Conservation (phyloP, 2,329 filamentous ascomycete genomes). For the Cadophora gregata region DNA sequence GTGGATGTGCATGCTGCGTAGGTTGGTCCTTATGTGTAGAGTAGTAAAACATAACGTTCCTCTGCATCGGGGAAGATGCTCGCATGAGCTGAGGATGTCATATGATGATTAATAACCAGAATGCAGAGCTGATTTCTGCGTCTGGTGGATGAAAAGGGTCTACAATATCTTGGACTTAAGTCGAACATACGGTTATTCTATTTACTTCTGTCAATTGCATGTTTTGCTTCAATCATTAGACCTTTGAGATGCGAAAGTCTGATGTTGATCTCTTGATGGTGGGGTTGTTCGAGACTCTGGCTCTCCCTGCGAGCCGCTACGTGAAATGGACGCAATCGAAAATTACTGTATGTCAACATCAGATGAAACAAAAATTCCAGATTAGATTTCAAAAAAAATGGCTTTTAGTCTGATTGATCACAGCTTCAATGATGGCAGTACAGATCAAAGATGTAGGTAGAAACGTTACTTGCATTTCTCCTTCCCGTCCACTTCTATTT, state of each 20-base stretch:
- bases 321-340: neutral
- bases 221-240: neutral
- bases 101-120: constrained; percentile 13
- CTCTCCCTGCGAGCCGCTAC: neutral
- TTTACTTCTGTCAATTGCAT: neutral
- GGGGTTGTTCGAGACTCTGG: constrained; percentile 3
- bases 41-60: neutral
- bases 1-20: neutral
- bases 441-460: neutral
- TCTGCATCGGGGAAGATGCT: neutral
- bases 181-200: neutral
- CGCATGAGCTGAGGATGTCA: constrained; percentile 1
- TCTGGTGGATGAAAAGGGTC: neutral
- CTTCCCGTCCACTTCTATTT: neutral
- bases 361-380: neutral
- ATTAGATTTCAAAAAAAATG: neutral
- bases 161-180: neutral
- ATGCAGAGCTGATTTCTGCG: neutral
- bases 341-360: neutral
- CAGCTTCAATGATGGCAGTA: neutral
- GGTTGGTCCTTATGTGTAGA: neutral
- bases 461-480: neutral
- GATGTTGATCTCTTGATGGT: neutral
- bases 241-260: neutral
- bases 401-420: neutral